Evolutionary conservation across 345 rosid genomes (phyloP), one percentile per base, ranked within the genome.

Genomic region (Eucalyptus melliodora): DNA sequence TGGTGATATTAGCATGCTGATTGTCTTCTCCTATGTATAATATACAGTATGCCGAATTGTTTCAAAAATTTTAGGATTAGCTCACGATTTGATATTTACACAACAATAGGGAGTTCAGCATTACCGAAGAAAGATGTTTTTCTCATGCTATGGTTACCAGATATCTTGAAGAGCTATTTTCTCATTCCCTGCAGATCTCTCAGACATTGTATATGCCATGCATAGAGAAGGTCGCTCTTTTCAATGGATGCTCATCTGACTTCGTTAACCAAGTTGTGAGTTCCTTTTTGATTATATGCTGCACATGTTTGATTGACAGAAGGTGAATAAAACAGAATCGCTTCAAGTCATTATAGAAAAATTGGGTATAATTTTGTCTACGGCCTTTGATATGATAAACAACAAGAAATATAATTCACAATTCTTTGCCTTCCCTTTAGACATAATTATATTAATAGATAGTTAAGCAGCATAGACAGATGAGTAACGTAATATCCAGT

Each of bases 251-350:
- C 90, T 97, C 99, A 24, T 86, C 94, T 4, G 99, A 97, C 92
- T 96, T 98, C 86, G 94, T 98, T 37, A 96, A 94, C 89, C 99
- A 98, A 92, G 95, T 98, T 72, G 99, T 96, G 92, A 94, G 98
- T 92, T 69, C 53, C 69, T 87, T 47, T 85, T 77, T 37, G 21
- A 55, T 87, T 50, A 23, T 37, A 87, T 87, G 45, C 45, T 37
- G 83, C 83, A 5, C 3, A 77, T 37, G 83, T 77, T 11, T 7
- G 27, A 77, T 77, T 77, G 83, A 77, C 27, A 77, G 83, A 77
- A 77, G 45, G 83, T 37, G 83, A 77, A 77, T 77, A 19, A 77
- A 77, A 77, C 83, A 77, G 45, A 37, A 37, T 37, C 15, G 2
- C 15, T 40, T 5, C 45, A 37, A 77, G 45, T 77, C 83, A 37